These are phyloP conservation scores for Paraglomus brasilianum DNA, from an alignment of 192 early-diverging fungal species.

Conservation along the genomic window DNA sequence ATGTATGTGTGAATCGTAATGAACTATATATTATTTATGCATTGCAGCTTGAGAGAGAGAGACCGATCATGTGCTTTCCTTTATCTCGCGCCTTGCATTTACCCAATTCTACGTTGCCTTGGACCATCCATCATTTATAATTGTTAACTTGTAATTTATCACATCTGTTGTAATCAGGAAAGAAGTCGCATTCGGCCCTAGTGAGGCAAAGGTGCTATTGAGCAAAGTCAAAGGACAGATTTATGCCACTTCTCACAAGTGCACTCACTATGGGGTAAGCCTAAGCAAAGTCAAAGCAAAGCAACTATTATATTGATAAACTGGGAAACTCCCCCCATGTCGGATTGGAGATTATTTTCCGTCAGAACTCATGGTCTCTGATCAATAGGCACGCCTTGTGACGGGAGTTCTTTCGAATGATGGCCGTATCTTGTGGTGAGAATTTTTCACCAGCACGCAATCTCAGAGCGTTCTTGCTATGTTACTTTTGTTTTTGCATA, in stretches of 20 bases:
- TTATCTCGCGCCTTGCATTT: no score
- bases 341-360: no score
- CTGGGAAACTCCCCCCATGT: no score
- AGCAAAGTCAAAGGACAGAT: slow-evolving; percentile 26
- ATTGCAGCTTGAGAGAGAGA: no score
- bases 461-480: not conserved
- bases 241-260: slow-evolving; percentile 36
- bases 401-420: slow-evolving; percentile 32
- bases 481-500: not conserved
- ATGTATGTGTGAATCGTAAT: no score
- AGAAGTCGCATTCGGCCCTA: slow-evolving; percentile 31
- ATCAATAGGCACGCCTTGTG: slow-evolving; percentile 24
- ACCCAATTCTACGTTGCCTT: no score
- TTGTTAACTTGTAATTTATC: no score
- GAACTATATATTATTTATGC: no score
- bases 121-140: no score
- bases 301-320: no score
- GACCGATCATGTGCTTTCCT: no score
- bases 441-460: not conserved
- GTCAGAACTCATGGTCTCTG: no score
- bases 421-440: slow-evolving; percentile 40
- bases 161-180: slow-evolving; percentile 34
- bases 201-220: slow-evolving; percentile 26
- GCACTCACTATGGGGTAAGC: slow-evolving; percentile 39
- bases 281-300: not conserved